Percentiles rank a stretch among this genome's conserved stretches.
Conservation (phyloP, 345 rosid genomes). For the Eucalyptus curtisii region DNA sequence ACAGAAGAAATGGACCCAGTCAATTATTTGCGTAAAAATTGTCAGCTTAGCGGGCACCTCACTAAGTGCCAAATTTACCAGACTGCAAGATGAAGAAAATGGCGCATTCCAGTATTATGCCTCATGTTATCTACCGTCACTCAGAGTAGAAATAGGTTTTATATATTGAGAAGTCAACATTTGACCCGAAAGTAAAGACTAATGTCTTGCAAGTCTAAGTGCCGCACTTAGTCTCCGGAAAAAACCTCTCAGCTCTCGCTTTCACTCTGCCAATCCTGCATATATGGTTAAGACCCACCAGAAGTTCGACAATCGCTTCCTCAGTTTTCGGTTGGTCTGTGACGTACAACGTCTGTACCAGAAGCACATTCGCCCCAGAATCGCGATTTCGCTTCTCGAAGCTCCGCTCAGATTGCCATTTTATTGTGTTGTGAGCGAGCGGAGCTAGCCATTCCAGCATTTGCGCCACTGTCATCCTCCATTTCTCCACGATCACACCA, state of each 20-base stretch:
- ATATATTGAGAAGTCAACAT: background rate
- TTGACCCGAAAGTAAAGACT: background rate
- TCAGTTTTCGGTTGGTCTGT: slow-evolving; percentile 47
- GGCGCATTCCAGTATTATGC: background rate
- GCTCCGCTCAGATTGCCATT: slow-evolving; percentile 39
- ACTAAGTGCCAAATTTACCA: background rate
- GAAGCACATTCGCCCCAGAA: slow-evolving; percentile 23
- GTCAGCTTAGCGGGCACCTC: background rate
- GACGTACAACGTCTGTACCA: slow-evolving; percentile 44
- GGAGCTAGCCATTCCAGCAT: slow-evolving; percentile 48
- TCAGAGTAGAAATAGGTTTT: background rate
- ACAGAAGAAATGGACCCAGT: background rate
- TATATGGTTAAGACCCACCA: slow-evolving; percentile 38
- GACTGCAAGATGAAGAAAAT: background rate
- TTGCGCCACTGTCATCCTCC: slow-evolving; percentile 13
- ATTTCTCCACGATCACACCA: slow-evolving; percentile 17
- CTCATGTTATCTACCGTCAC: background rate
- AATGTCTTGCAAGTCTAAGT: background rate
- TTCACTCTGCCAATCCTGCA: slow-evolving; percentile 12
- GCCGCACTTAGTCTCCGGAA: background rate
- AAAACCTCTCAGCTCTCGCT: background rate
- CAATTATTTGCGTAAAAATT: background rate
- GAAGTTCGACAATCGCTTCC: slow-evolving; percentile 40
- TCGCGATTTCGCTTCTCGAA: slow-evolving; percentile 30
- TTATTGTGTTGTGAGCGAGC: slow-evolving; percentile 35